A percentile compares a stretch with the other conserved stretches of the same genome.
These are phyloP conservation scores for Fraxinus americana DNA, from an alignment of 257 asterid species.

Conservation along the genomic window DNA sequence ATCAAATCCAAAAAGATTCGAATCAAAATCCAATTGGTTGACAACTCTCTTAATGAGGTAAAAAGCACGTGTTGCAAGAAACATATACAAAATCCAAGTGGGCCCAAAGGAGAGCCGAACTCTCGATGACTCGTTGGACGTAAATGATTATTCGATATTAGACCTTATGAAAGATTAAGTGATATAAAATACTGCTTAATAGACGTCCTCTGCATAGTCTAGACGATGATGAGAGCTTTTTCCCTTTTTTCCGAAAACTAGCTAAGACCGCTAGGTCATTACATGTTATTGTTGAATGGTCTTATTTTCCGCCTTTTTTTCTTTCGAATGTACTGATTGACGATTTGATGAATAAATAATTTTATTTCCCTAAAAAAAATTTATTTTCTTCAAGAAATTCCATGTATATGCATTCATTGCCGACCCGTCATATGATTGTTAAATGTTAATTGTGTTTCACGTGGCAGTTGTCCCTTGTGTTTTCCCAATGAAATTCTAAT, in stretches of 20 bases:
- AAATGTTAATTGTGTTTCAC: conserved; percentile 37
- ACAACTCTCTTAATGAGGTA: background rate
- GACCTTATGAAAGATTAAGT: no score
- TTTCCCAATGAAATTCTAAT: conserved; percentile 25
- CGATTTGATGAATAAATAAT: no score
- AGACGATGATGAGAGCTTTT: background rate
- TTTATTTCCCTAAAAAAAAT: no score
- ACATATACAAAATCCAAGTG: background rate
- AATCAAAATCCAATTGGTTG: background rate
- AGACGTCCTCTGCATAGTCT: background rate
- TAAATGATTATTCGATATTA: no score
- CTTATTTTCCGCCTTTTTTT: no score
- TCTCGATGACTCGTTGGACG: no score
- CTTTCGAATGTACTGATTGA: no score
- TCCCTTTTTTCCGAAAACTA: background rate
- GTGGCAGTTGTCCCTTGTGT: conserved; percentile 29
- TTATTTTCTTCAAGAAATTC: background rate
- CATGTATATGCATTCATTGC: conserved; percentile 19
- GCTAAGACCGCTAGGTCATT: no score
- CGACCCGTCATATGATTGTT: conserved; percentile 49
- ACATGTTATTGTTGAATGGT: no score
- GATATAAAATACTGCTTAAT: no score
- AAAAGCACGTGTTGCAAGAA: background rate
- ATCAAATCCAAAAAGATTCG: background rate
- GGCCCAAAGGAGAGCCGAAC: no score